Evolutionary conservation across 345 rosid species (phyloP).

Genomic region (Hibiscus syriacus): DNA sequence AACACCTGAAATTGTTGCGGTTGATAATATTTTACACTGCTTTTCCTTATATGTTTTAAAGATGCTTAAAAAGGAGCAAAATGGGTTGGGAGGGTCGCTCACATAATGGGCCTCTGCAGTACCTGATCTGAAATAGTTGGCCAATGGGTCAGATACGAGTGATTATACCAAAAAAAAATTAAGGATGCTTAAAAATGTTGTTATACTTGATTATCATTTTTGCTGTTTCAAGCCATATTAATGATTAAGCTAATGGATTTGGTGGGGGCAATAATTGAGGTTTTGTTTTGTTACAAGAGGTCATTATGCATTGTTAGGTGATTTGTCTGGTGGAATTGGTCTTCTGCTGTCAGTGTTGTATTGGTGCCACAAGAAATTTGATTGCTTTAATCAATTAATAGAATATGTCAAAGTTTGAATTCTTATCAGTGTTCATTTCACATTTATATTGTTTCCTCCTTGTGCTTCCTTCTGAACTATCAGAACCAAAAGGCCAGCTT

Average conservation of each 20-base stretch:
- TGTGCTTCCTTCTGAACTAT: constrained; percentile 1
- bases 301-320: neutral
- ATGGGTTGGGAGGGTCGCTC: no score
- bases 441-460: neutral
- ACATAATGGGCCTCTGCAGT: no score
- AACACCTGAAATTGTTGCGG: neutral
- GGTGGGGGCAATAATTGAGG: neutral
- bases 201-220: no score
- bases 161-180: no score
- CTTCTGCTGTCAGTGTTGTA: neutral
- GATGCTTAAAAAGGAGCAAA: neutral
- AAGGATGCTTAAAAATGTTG: no score
- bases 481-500: constrained; percentile 99
- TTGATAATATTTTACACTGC: neutral
- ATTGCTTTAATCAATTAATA: neutral
- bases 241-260: neutral
- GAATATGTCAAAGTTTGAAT: neutral
- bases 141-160: no score
- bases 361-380: neutral
- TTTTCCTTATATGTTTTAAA: neutral
- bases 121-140: no score
- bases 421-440: neutral
- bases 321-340: neutral
- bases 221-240: no score
- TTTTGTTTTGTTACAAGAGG: neutral